phyloP scores from a whole-genome alignment of 345 rosid species.

The Rhizophora apiculata region DNA sequence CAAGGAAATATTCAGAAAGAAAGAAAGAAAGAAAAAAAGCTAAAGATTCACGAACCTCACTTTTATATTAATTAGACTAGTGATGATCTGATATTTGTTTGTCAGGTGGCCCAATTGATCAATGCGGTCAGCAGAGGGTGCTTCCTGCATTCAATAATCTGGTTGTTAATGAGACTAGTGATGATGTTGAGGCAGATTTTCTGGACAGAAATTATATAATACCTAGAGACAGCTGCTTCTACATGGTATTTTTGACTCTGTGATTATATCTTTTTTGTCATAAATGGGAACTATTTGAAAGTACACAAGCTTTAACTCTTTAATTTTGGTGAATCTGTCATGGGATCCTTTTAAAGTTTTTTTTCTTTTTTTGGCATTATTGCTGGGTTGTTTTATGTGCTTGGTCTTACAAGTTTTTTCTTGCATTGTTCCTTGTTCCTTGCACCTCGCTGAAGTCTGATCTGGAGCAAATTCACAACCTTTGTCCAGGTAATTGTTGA shows the following conservation, averaged over 20 bases:
- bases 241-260: constrained; percentile 51
- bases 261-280: not conserved
- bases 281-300: not conserved
- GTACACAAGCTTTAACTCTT: not conserved
- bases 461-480: constrained; percentile 70
- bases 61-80: no score
- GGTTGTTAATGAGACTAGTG: constrained; percentile 46
- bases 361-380: not conserved
- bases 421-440: constrained; percentile 10
- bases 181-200: constrained; percentile 69
- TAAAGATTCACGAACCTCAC: no score
- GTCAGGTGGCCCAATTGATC: constrained; percentile 27
- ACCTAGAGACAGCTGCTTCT: constrained; percentile 69
- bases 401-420: constrained; percentile 24
- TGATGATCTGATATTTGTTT: not conserved
- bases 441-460: constrained; percentile 58
- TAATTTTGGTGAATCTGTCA: not conserved
- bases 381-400: not conserved
- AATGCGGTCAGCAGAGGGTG: constrained; percentile 34
- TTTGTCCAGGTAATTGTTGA: constrained; percentile 67
- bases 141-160: constrained; percentile 51
- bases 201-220: constrained; percentile 45
- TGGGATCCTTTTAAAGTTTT: not conserved
- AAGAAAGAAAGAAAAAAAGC: no score
- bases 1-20: no score